Base-by-base conservation (phyloP, 2,329 filamentous ascomycete species). In the Cladosporium halotolerans region DNA sequence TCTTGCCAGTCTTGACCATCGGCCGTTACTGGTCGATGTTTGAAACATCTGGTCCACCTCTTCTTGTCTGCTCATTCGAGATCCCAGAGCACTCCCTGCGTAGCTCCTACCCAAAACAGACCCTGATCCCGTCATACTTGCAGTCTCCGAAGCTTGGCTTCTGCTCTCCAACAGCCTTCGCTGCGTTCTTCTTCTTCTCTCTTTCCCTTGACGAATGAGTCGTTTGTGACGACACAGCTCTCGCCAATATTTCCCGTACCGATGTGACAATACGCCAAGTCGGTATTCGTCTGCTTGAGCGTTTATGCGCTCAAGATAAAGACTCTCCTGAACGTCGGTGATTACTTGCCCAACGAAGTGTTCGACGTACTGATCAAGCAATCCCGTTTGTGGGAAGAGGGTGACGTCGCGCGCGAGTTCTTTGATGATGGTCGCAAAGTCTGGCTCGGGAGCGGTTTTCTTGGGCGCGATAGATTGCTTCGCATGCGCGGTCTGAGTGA, bases 311-410 rank as follows among this genome's bases (percentile, higher is more conserved):
- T 67, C 68, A 14, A 62, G 53, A 49, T 68, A 62, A 34, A 70
- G 54, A 46, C 69, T 54, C 44, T 66, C 66, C 42, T 67, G 62
- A 2, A 63, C 62, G 33, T 66, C 62, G 3, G 63, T 60, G n/a
- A 72, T 66, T 9, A 71, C 62, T 9, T 66, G 62, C 4, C 62
- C 59, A 19, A 70, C 63, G 44, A 62, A 60, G 43, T 70, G 71
- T 41, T 76, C 72, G 23, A 77, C 59, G 53, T 70, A 76, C 52
- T 77, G 74, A 52, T 71, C 63, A 34, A 77, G 58, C 16, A 76
- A 62, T n/a, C 75, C 75, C 1, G 65, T 59, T n/a, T 62, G 60
- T 0, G 64, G 62, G 31, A 71, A 65, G 1, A 69, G 59, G n/a
- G 73, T 64, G 13, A 76, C 45, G 41, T 69, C 67, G 4, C 60